Percentiles rank a stretch among this genome's conserved stretches.
Conservation (phyloP, 2,329 filamentous ascomycete genomes). For the Didymella glomerata region DNA sequence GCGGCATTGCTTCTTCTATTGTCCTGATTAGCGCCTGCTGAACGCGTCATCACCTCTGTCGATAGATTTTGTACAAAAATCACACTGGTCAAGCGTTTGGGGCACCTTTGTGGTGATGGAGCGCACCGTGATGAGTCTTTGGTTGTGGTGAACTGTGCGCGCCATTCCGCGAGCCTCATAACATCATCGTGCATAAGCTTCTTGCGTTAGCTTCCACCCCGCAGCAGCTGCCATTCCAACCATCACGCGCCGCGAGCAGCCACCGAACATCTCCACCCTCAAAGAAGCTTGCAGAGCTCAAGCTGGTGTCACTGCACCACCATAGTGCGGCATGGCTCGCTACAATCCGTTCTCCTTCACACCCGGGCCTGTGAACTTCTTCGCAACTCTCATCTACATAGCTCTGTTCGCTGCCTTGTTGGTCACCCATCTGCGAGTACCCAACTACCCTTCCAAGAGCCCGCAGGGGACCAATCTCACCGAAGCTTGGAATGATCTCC, state of each 20-base stretch:
- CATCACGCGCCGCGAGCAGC: slow-evolving; percentile 28
- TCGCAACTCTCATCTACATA: slow-evolving; percentile 78
- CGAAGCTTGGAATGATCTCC: slow-evolving; percentile 86
- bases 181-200: slow-evolving; percentile 16
- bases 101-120: not conserved
- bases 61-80: not conserved
- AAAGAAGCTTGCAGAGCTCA: slow-evolving; percentile 19
- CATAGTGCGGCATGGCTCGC: slow-evolving; percentile 43
- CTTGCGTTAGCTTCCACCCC: slow-evolving; percentile 18
- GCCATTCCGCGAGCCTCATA: slow-evolving; percentile 4
- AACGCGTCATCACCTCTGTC: not conserved
- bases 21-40: not conserved
- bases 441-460: slow-evolving; percentile 66
- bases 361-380: slow-evolving; percentile 81
- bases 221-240: slow-evolving; percentile 16
- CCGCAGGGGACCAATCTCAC: slow-evolving; percentile 76
- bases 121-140: not conserved
- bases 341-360: slow-evolving; percentile 73
- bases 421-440: slow-evolving; percentile 78
- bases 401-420: slow-evolving; percentile 77
- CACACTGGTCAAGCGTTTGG: not conserved
- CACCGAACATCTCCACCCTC: not conserved
- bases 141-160: not conserved
- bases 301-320: slow-evolving; percentile 17
- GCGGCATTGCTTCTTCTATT: not conserved